These are phyloP conservation scores for Phytopythium oedochilum DNA, from an alignment of 352 stramenopile genomes.

Conservation along the genomic window DNA sequence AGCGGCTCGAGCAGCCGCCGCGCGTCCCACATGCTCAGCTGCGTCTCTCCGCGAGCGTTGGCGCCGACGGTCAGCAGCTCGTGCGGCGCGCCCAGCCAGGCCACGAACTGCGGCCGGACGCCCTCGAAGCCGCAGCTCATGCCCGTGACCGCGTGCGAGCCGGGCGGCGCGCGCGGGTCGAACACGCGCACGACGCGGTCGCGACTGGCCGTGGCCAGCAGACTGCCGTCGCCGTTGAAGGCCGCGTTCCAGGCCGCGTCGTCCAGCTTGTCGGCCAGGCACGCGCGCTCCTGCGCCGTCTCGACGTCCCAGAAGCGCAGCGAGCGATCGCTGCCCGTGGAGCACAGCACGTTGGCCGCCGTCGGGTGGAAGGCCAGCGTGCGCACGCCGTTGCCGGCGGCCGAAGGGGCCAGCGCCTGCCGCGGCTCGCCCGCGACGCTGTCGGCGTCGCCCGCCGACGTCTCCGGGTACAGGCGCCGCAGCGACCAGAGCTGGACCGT, in stretches of 20 bases:
- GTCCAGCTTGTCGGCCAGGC: slow-evolving; percentile 50
- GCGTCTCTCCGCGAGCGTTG: slow-evolving; percentile 54
- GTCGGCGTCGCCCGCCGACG: slow-evolving; percentile 1
- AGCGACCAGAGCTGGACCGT: slow-evolving; percentile 66
- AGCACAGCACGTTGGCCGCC: slow-evolving; percentile 54
- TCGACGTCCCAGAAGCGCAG: slow-evolving; percentile 78
- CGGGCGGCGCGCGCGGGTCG: slow-evolving; percentile 37
- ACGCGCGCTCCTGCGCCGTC: slow-evolving; percentile 34
- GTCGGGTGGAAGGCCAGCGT: slow-evolving; percentile 64
- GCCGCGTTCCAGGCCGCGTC: slow-evolving; percentile 72
- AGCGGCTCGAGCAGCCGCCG: slow-evolving; percentile 68
- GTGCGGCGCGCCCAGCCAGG: slow-evolving; percentile 35
- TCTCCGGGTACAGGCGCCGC: slow-evolving; percentile 2
- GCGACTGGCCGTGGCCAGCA: slow-evolving; percentile 65
- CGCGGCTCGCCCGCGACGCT: slow-evolving; percentile 5
- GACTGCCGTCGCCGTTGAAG: slow-evolving; percentile 56
- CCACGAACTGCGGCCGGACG: slow-evolving; percentile 64
- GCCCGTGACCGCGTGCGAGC: slow-evolving; percentile 37
- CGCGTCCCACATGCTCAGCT: slow-evolving; percentile 71
- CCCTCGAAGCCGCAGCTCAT: slow-evolving; percentile 74
- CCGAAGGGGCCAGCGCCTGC: slow-evolving; percentile 41
- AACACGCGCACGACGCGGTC: slow-evolving; percentile 75
- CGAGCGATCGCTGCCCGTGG: slow-evolving; percentile 49
- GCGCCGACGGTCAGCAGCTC: slow-evolving; percentile 52
- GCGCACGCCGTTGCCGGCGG: slow-evolving; percentile 31